Percentiles rank a stretch among this genome's conserved stretches.
Evolutionary conservation across 2,329 filamentous ascomycete genomes (phyloP).

Genomic region (Beauveria sp.): DNA sequence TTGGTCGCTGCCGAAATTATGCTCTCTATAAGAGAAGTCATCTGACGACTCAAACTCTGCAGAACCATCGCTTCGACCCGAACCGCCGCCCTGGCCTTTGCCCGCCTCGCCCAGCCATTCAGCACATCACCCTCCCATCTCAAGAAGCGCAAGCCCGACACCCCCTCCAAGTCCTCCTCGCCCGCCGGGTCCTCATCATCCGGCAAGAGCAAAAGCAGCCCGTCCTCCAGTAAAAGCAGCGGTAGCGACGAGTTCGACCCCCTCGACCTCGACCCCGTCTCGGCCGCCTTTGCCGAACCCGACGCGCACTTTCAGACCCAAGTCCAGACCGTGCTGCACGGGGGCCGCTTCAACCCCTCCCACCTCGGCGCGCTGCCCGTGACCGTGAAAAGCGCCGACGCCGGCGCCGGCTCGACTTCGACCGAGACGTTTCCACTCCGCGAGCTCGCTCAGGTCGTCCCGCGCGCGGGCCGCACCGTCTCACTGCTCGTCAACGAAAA

Average conservation of each 20-base stretch:
- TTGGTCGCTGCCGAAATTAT: background rate
- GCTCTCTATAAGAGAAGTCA: background rate
- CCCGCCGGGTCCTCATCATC: constrained; percentile 11
- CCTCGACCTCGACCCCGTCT: constrained; percentile 41
- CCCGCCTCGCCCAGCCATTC: constrained; percentile 21
- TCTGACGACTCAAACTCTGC: background rate
- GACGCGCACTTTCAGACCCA: constrained; percentile 37
- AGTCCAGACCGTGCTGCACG: constrained; percentile 32
- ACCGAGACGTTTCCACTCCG: constrained; percentile 37
- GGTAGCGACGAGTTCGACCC: constrained; percentile 33
- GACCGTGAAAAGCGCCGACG: constrained; percentile 23
- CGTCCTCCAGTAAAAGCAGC: constrained; percentile 16
- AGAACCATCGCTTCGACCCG: background rate
- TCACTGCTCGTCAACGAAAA: constrained; percentile 36
- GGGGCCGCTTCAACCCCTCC: constrained; percentile 46
- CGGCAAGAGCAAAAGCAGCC: constrained; percentile 10
- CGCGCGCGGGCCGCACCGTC: constrained; percentile 33
- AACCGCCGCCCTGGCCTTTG: background rate
- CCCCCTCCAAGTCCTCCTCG: constrained; percentile 15
- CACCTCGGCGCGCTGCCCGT: constrained; percentile 39
- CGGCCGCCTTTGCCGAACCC: constrained; percentile 33
- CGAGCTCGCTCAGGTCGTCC: constrained; percentile 48
- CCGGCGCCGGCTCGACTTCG: constrained; percentile 6
- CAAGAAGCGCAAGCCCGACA: constrained; percentile 32
- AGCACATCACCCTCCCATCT: constrained; percentile 20